Evolutionary conservation across 495 filamentous ascomycete genomes (phyloP), one percentile per base, ranked within the genome.

Genomic region (Talaromyces liani): DNA sequence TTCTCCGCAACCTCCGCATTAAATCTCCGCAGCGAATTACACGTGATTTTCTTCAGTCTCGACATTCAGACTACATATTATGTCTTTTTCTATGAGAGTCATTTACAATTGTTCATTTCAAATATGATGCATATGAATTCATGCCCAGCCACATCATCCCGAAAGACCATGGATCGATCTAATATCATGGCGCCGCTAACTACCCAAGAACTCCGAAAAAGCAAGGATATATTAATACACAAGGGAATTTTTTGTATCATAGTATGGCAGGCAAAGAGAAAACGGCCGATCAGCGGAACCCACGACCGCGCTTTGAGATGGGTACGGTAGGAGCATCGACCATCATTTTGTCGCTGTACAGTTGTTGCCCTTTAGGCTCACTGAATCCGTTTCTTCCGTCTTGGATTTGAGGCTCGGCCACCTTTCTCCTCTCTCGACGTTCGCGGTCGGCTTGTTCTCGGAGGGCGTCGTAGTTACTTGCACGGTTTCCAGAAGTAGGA

Each of bases 371-470:
- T 36, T 55, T 53, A 7, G 31, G 5, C 39, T 69, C 77, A 33
- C 65, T 69, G 64, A 88, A 88, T 1, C 87, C 88, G 67, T 83
- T 81, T 12, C 77, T 80, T 12, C 87, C 88, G 65, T 89, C 85
- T 36, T 88, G 77, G 6, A 87, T 62, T 6, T 78, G 72, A 6
- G 82, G 77, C 24, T 79, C 77, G 33, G 77, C 72, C 0, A 56
- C 7, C 49, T 80, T 71, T 65, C 76, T 71, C 67, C 76, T 69
- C 67, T 69, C 69, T 27, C 74, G 69, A 39, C 79, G 76, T 24
- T 80, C 73, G 41, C 75, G 79, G 63, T 83, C 78, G 54, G 75
- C 73, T 68, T 82, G 72, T 63, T 78, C 79, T 65, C 81, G 77
- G 47, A 79, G 73, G 6, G 67, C 65, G 65, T 75, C 70, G 65